phyloP scores from a whole-genome alignment of 305 asterid genomes.

The Plantago lanceolata region DNA sequence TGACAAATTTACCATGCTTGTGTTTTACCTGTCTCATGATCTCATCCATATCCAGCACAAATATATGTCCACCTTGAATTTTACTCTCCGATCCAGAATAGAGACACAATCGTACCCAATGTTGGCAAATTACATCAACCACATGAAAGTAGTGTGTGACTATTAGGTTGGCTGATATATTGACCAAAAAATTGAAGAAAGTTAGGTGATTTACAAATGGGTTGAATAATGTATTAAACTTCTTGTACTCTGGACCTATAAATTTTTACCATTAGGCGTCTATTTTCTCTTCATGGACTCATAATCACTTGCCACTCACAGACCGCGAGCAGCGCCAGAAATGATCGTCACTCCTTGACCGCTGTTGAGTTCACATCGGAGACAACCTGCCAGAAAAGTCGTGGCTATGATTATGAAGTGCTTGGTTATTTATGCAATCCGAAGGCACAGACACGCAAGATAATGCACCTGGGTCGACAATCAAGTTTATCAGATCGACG shows the following conservation, averaged over 20 bases:
- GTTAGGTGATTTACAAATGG: neutral
- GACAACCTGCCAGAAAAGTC: constrained; percentile 21
- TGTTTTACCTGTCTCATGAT: constrained; percentile 6
- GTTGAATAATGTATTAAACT: neutral
- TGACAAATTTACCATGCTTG: neutral
- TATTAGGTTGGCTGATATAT: neutral
- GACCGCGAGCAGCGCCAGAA: constrained; percentile 46
- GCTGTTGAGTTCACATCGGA: constrained; percentile 23
- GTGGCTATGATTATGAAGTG: constrained; percentile 16
- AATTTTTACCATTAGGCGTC: neutral
- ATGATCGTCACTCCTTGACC: constrained; percentile 22
- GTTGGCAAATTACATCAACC: no score
- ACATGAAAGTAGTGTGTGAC: neutral
- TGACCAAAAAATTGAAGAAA: no score
- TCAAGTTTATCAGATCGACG: constrained; percentile 23
- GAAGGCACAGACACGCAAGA: constrained; percentile 24
- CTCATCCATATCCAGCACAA: neutral
- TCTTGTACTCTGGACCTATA: neutral
- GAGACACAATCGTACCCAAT: no score
- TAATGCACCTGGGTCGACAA: constrained; percentile 22
- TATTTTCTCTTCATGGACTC: constrained; percentile 2
- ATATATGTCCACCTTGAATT: neutral
- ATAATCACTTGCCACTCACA: constrained; percentile 22
- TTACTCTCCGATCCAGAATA: neutral
- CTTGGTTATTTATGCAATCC: constrained; percentile 26